These are phyloP conservation scores for Canavalia ensiformis DNA, from an alignment of 306 rosid species.

Conservation along the genomic window DNA sequence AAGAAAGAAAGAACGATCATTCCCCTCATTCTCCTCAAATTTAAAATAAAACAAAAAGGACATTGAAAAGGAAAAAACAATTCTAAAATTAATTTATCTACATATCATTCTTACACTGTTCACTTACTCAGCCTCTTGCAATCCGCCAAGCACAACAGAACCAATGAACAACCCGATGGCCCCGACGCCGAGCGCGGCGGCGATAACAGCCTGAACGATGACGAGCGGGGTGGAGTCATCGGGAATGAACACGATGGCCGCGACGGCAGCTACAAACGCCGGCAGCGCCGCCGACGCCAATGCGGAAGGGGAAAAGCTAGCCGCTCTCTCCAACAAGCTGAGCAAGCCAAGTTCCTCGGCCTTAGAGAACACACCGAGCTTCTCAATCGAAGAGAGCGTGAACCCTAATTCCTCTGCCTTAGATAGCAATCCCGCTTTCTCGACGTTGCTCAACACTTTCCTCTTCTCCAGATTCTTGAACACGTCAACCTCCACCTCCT, in stretches of 20 bases:
- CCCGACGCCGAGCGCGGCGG: conserved; percentile 72
- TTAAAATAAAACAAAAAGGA: neutral
- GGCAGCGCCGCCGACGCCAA: conserved; percentile 87
- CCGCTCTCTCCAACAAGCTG: conserved; percentile 74
- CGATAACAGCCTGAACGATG: conserved; percentile 67
- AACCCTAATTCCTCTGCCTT: conserved; percentile 88
- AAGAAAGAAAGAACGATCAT: neutral
- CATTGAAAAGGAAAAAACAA: neutral
- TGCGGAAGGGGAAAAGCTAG: conserved; percentile 66
- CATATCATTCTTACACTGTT: neutral
- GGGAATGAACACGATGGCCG: conserved; percentile 69
- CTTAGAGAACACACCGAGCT: conserved; percentile 82
- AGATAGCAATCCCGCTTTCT: conserved; percentile 80
- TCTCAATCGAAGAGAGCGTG: conserved; percentile 90
- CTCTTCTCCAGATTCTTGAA: conserved; percentile 90
- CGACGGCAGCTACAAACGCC: conserved; percentile 68
- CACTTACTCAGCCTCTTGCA: conserved; percentile 91
- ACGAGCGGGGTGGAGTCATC: conserved; percentile 81
- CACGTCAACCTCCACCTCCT: conserved; percentile 87
- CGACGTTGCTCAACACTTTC: conserved; percentile 88
- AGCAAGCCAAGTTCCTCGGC: conserved; percentile 91
- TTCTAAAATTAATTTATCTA: neutral
- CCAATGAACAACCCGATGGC: conserved; percentile 77
- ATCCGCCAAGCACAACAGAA: conserved; percentile 78
- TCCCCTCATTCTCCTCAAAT: neutral